Conservation (phyloP, 805 yeast species). For the Martiniozyma abietophila region DNA sequence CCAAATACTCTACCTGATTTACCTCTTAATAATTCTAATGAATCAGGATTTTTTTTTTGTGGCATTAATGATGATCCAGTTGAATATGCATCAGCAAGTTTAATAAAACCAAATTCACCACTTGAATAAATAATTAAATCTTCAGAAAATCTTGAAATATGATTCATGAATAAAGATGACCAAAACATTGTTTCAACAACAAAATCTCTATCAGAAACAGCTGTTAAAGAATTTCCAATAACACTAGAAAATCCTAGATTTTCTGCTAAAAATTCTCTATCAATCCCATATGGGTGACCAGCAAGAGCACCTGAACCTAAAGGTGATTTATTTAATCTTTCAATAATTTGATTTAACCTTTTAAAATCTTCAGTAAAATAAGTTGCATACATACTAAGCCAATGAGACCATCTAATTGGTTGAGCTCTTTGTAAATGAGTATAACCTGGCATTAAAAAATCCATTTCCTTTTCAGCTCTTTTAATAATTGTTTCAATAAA, state of each 20-base stretch:
- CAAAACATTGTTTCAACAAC: slow-evolving; percentile 94
- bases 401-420: slow-evolving; percentile 99
- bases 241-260: slow-evolving; percentile 75
- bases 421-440: slow-evolving; percentile 98
- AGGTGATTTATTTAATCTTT: slow-evolving; percentile 81
- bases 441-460: slow-evolving; percentile 96
- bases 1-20: slow-evolving; percentile 97
- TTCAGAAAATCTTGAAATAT: slow-evolving; percentile 87
- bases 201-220: slow-evolving; percentile 96
- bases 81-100: slow-evolving; percentile 94
- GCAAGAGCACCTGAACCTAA: slow-evolving; percentile 97
- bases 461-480: slow-evolving; percentile 82
- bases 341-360: slow-evolving; percentile 71
- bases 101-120: slow-evolving; percentile 92
- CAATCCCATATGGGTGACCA: slow-evolving; percentile 99
- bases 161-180: slow-evolving; percentile 93
- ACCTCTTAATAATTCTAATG: slow-evolving; percentile 90
- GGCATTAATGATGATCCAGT: slow-evolving; percentile 99
- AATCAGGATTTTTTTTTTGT: slow-evolving; percentile 97
- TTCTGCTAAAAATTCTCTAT: slow-evolving; percentile 78
- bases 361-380: slow-evolving; percentile 86
- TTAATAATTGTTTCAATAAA: slow-evolving; percentile 58
- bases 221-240: slow-evolving; percentile 93
- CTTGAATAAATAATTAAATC: slow-evolving; percentile 94
- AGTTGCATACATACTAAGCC: slow-evolving; percentile 92